Evolutionary conservation across 805 yeast genomes (phyloP).

Genomic region (Metschnikowia sp.): DNA sequence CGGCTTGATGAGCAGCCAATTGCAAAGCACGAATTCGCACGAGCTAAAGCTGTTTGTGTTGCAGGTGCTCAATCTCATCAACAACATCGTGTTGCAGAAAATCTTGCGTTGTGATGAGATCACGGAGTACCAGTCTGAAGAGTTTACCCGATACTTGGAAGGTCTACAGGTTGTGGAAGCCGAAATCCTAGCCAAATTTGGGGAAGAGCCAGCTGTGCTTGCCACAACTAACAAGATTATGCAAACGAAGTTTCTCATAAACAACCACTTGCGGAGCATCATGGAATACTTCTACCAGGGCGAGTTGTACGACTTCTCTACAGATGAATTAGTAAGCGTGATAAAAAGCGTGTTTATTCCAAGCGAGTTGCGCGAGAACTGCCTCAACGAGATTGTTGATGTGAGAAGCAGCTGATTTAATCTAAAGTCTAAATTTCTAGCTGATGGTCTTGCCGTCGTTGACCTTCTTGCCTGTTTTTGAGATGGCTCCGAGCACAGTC

Average conservation of each 20-base stretch:
- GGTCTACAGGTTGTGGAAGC: slow-evolving; percentile 9
- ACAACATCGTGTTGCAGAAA: slow-evolving; percentile 26
- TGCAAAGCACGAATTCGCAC: slow-evolving; percentile 24
- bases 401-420: slow-evolving; percentile 29
- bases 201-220: slow-evolving; percentile 8
- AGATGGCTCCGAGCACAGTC: slow-evolving; percentile 72
- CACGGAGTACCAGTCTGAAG: slow-evolving; percentile 33
- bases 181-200: slow-evolving; percentile 7
- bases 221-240: slow-evolving; percentile 19
- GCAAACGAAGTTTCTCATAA: slow-evolving; percentile 32
- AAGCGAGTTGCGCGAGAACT: slow-evolving; percentile 46
- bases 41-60: slow-evolving; percentile 27
- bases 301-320: slow-evolving; percentile 45
- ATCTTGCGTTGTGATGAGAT: slow-evolving; percentile 29
- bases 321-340: slow-evolving; percentile 43
- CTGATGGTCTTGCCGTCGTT: slow-evolving; percentile 51
- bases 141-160: slow-evolving; percentile 26
- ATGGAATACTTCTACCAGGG: slow-evolving; percentile 51
- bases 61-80: slow-evolving; percentile 27
- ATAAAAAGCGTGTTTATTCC: slow-evolving; percentile 40
- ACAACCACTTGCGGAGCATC: slow-evolving; percentile 43
- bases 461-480: slow-evolving; percentile 89
- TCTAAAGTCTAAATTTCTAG: not conserved
- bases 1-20: slow-evolving; percentile 16
- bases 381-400: slow-evolving; percentile 45